Evolutionary conservation across 495 filamentous ascomycete genomes (phyloP).

Genomic region (Aspergillus coremiiformis): DNA sequence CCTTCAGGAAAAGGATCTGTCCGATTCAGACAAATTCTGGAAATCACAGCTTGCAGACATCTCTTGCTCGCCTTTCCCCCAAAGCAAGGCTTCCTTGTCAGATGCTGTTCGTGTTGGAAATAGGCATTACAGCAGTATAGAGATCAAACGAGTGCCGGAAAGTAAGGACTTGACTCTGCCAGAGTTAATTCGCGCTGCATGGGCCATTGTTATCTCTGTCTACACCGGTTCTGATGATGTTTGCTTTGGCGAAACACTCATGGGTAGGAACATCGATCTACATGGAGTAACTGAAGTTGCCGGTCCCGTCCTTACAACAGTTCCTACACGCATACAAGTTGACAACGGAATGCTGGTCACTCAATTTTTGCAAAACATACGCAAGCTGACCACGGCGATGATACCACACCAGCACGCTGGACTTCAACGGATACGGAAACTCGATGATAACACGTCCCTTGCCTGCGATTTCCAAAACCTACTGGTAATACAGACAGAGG

Average conservation of each 20-base stretch:
- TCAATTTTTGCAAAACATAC: constrained; percentile 37
- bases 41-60: constrained; percentile 26
- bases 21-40: constrained; percentile 39
- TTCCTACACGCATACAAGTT: constrained; percentile 41
- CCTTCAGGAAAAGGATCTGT: constrained; percentile 25
- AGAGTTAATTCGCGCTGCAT: constrained; percentile 46
- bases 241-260: constrained; percentile 48
- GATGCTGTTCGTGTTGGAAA: constrained; percentile 26
- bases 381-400: constrained; percentile 37
- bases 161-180: constrained; percentile 38
- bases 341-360: constrained; percentile 26
- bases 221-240: constrained; percentile 43
- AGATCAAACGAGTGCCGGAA: constrained; percentile 13
- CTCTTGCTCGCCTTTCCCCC: constrained; percentile 19
- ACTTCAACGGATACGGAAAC: constrained; percentile 34
- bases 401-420: constrained; percentile 45
- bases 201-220: constrained; percentile 42
- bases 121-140: constrained; percentile 22
- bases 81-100: constrained; percentile 21
- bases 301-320: constrained; percentile 48
- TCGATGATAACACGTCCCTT: constrained; percentile 28
- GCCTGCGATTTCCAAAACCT: constrained; percentile 62
- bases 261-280: constrained; percentile 46
- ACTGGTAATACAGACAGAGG: constrained; percentile 46
- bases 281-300: constrained; percentile 43